Percentiles rank a stretch among this genome's conserved stretches.
Conservation (phyloP, 768 basidiomycete genomes). For the Rhodosporidiobolus sp. region DNA sequence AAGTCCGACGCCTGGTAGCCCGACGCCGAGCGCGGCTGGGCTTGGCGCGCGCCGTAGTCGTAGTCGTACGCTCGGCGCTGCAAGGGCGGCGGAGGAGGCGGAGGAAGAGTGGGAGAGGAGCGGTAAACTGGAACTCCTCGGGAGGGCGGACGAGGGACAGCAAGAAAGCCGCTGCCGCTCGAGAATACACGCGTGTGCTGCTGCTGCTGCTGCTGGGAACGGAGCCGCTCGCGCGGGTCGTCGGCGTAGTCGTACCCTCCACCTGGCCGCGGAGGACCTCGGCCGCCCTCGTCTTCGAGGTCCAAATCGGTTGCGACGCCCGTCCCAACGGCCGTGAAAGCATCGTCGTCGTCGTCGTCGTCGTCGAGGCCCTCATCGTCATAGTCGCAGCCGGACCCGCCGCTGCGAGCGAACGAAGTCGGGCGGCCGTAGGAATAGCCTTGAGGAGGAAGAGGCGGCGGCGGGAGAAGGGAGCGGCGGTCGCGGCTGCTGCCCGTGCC, state of each 20-base stretch:
- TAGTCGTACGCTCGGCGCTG: background rate
- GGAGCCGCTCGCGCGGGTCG: background rate
- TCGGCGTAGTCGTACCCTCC: background rate
- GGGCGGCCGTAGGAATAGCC: background rate
- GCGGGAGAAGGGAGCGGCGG: background rate
- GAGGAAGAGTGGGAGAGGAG: background rate
- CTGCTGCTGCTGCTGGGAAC: background rate
- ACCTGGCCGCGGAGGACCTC: no score
- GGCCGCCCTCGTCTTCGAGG: background rate
- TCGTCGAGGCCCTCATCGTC: background rate
- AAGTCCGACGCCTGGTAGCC: constrained; percentile 3
- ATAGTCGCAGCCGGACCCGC: background rate
- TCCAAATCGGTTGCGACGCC: constrained; percentile 28
- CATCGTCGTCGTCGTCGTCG: constrained; percentile 25
- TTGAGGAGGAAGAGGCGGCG: background rate
- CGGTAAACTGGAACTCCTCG: background rate
- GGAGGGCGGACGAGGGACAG: constrained; percentile 1
- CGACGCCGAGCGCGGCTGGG: background rate
- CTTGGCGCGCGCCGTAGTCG: no score
- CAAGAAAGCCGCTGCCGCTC: background rate
- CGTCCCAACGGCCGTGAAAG: constrained; percentile 23
- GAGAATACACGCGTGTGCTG: background rate
- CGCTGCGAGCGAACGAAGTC: background rate
- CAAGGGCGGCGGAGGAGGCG: background rate
- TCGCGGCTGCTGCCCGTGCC: no score